A percentile compares a stretch with the other conserved stretches of the same genome.
phyloP scores from a whole-genome alignment of 2,329 filamentous ascomycete species.

The Diaporthe destruens region DNA sequence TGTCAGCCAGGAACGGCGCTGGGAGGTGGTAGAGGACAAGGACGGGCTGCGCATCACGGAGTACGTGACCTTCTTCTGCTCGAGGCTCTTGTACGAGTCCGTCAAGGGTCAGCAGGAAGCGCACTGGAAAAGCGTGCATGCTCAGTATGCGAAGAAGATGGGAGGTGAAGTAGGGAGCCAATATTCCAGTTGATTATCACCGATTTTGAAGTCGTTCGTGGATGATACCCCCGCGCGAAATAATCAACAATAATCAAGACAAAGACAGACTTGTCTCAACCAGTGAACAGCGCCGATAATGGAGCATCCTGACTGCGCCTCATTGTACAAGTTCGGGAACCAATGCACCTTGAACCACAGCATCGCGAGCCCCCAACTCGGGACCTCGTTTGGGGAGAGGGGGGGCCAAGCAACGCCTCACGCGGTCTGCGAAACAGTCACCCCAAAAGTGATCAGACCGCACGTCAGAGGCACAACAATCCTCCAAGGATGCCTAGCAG shows the following conservation, averaged over 20 bases:
- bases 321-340: not conserved
- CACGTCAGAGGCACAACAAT: slow-evolving; percentile 7
- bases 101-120: slow-evolving; percentile 33
- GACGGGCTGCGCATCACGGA: slow-evolving; percentile 29
- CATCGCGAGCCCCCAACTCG: too few species aligned
- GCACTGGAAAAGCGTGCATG: slow-evolving; percentile 28
- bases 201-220: not conserved
- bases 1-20: slow-evolving; percentile 34
- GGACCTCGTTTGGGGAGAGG: too few species aligned
- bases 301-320: not conserved
- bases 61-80: slow-evolving; percentile 30
- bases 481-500: slow-evolving; percentile 22
- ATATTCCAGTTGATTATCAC: not conserved
- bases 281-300: not conserved
- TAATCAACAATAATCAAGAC: not conserved
- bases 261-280: not conserved
- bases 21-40: slow-evolving; percentile 6
- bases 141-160: slow-evolving; percentile 30
- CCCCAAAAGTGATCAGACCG: slow-evolving; percentile 19
- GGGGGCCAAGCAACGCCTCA: not conserved
- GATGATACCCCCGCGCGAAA: not conserved
- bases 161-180: slow-evolving; percentile 23
- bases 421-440: not conserved
- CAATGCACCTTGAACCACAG: not conserved
- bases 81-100: slow-evolving; percentile 22